These are phyloP conservation scores for Pseudoturritis turrita DNA, from an alignment of 345 rosid species.

Conservation along the genomic window DNA sequence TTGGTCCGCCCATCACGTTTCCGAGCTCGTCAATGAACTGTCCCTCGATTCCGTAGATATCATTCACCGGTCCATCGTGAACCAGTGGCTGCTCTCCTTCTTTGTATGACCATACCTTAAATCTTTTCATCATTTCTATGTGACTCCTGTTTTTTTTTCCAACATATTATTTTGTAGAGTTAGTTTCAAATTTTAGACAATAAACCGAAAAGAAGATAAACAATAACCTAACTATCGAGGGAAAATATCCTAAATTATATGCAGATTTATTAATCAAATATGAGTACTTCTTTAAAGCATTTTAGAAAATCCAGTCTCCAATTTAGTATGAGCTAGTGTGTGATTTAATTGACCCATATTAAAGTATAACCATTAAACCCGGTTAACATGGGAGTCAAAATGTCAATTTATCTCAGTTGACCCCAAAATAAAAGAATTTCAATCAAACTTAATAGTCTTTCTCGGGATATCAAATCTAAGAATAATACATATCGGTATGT, in stretches of 20 bases:
- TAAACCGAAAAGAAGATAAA: background rate
- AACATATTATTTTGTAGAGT: background rate
- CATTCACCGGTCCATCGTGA: conserved; percentile 45
- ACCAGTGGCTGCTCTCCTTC: conserved; percentile 58
- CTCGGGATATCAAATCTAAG: background rate
- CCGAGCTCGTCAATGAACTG: conserved; percentile 48
- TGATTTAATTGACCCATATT: background rate
- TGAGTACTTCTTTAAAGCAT: background rate
- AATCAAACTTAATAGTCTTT: background rate
- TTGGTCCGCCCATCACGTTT: conserved; percentile 24
- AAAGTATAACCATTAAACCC: background rate
- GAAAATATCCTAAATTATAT: background rate
- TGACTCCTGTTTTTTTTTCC: conserved; percentile 41
- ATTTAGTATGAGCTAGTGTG: background rate
- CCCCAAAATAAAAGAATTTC: background rate
- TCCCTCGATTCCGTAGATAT: conserved; percentile 55
- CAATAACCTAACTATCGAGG: background rate
- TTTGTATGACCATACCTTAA: conserved; percentile 52
- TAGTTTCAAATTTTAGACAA: background rate
- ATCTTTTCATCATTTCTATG: conserved; percentile 53
- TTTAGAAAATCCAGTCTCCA: background rate
- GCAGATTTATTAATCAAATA: background rate
- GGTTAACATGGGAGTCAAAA: background rate
- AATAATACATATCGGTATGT: background rate
- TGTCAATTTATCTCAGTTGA: background rate